Evolutionary conservation across 2,329 filamentous ascomycete genomes (phyloP).

Genomic region (Penicillium sp.): DNA sequence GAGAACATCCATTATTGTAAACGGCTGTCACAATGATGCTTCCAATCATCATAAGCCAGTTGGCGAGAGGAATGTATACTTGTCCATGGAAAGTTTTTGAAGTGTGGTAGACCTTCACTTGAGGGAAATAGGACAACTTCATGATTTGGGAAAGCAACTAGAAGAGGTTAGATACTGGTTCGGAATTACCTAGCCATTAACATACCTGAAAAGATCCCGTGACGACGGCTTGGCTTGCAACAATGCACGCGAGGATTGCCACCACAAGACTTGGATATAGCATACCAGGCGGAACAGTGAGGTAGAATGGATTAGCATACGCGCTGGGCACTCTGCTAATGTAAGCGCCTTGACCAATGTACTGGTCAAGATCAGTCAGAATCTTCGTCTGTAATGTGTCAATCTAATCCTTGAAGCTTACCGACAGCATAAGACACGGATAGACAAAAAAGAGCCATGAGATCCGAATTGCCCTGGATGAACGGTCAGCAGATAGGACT

Average conservation of each 20-base stretch:
- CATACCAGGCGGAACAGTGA: constrained; percentile 69
- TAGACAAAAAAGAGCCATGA: constrained; percentile 73
- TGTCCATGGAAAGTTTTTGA: constrained; percentile 74
- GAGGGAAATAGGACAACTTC: constrained; percentile 75
- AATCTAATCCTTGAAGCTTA: neutral
- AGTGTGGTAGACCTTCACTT: constrained; percentile 75
- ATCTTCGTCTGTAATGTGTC: neutral
- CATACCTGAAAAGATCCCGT: constrained; percentile 72
- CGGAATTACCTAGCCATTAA: neutral
- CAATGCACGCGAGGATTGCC: constrained; percentile 64
- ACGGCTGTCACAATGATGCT: constrained; percentile 75
- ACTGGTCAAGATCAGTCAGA: constrained; percentile 41
- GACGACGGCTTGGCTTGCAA: constrained; percentile 80
- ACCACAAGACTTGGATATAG: constrained; percentile 72
- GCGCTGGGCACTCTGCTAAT: constrained; percentile 66
- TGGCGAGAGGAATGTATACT: constrained; percentile 75
- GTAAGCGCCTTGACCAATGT: constrained; percentile 76
- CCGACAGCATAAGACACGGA: constrained; percentile 63
- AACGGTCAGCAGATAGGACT: neutral
- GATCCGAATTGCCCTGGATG: constrained; percentile 67
- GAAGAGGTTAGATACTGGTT: neutral
- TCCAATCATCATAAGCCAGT: constrained; percentile 78
- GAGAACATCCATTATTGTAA: constrained; percentile 65
- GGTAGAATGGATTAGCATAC: constrained; percentile 76
- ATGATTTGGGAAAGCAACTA: constrained; percentile 72